A percentile compares a stretch with the other conserved stretches of the same genome.
phyloP scores from a whole-genome alignment of 768 basidiomycete genomes.

The Suillus placidus region DNA sequence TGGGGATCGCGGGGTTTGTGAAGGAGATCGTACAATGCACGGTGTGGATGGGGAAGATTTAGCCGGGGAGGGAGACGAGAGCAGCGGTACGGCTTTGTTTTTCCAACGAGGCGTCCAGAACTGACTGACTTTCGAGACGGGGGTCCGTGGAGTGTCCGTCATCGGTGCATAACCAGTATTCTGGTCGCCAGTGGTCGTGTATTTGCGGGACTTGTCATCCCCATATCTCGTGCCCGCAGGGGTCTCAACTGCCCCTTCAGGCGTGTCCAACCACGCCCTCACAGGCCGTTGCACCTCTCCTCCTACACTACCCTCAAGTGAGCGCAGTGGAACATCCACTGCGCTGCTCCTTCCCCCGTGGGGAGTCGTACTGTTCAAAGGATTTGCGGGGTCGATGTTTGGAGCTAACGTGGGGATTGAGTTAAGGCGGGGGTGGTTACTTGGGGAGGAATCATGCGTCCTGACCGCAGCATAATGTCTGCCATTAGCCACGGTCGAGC shows the following conservation, averaged over 20 bases:
- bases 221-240: background rate
- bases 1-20: background rate
- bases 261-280: background rate
- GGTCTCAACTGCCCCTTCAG: background rate
- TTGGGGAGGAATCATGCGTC: background rate
- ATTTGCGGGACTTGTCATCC: no score
- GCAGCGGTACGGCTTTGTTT: background rate
- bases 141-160: background rate
- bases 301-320: background rate
- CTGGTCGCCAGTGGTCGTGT: background rate
- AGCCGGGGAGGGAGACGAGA: background rate
- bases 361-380: background rate
- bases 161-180: background rate
- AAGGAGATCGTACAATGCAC: constrained; percentile 27
- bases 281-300: background rate
- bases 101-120: constrained; percentile 4
- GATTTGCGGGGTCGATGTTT: background rate
- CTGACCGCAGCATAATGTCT: constrained; percentile 16
- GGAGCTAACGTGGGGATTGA: background rate
- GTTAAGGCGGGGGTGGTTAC: background rate
- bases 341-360: background rate
- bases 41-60: constrained; percentile 14
- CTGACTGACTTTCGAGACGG: background rate
- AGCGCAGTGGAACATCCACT: background rate
- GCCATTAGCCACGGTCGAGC: background rate